Base-by-base conservation (phyloP, 192 early-diverging fungal genomes). In the Linnemannia exigua region DNA sequence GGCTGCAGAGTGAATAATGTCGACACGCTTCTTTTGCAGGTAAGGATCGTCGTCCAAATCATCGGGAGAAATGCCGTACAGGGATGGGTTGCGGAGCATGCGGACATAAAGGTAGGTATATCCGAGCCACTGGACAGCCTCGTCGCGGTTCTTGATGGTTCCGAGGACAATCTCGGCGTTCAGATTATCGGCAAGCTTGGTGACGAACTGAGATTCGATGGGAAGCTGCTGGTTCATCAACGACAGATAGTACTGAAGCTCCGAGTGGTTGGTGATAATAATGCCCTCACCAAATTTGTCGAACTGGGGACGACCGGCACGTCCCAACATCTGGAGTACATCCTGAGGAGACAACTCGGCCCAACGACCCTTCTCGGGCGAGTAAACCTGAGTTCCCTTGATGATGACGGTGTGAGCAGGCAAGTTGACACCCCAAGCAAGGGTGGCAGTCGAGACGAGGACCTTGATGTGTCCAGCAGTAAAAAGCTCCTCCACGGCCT, bases 401-500 rank as follows among this genome's bases (percentile, higher is more conserved):
- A 99, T 99, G 46, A 99, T 96, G 61, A 99, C 98, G 8, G 97
- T 95, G 77, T 99, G 98, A 15, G 98, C 98, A 16, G 98, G 98
- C 79, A 99, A 91, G 75, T 99, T 99, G 76, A 99, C 98, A 92
- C 98, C 98, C 98, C 98, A 99, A 52, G 98, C 98, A 69, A 99
- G 89, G 0, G 98, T 99, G 8, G 98, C 98, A 14, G 98, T 99
- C 20, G 97, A 98, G 52, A 96, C 96, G 41, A 99, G 91, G 11
- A 99, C 97, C 85, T 97, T 94, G 72, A 99, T 90, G 75, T 97
- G 96, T 3, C 96, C 95, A 74, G 95, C 97, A 20, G 90, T 93
- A 88, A 98, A 99, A 89, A 99, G 81, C 44, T 98, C 97, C 84
- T 99, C 98, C 1, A 98, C 95, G 35, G 96, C 84, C n/a, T 94